phyloP scores from a whole-genome alignment of 352 stramenopile species.

The Phytophthora parvispora region DNA sequence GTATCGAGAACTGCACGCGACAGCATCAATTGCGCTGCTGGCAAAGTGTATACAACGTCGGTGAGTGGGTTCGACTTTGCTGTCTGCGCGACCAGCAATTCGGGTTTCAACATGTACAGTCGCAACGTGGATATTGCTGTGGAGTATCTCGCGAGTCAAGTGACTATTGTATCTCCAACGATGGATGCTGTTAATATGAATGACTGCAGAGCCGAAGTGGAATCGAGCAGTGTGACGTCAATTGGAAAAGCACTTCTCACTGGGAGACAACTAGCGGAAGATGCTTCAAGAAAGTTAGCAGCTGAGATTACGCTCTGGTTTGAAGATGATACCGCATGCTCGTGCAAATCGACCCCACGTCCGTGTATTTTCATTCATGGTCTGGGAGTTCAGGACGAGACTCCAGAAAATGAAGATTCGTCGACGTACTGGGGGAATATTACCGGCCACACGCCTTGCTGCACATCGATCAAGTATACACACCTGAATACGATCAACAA shows the following conservation, averaged over 20 bases:
- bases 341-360: conserved; percentile 24
- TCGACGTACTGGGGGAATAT: conserved; percentile 30
- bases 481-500: conserved; percentile 32
- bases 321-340: conserved; percentile 5
- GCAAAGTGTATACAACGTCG: conserved; percentile 9
- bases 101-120: conserved; percentile 17
- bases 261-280: neutral
- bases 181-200: neutral
- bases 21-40: conserved; percentile 1
- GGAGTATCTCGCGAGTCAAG: conserved; percentile 9
- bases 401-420: conserved; percentile 2
- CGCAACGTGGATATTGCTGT: conserved; percentile 27
- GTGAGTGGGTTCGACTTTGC: conserved; percentile 15
- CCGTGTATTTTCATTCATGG: conserved; percentile 36
- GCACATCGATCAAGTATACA: conserved; percentile 22
- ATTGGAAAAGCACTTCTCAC: conserved; percentile 11
- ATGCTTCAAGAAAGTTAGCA: conserved; percentile 7
- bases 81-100: conserved; percentile 3
- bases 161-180: conserved; percentile 11
- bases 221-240: conserved; percentile 1
- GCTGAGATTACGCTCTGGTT: conserved; percentile 3
- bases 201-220: conserved; percentile 2
- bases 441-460: conserved; percentile 25
- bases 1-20: neutral
- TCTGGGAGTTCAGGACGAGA: conserved; percentile 18